These are phyloP conservation scores for Suillus placidus DNA, from an alignment of 768 basidiomycete genomes.

Conservation along the genomic window DNA sequence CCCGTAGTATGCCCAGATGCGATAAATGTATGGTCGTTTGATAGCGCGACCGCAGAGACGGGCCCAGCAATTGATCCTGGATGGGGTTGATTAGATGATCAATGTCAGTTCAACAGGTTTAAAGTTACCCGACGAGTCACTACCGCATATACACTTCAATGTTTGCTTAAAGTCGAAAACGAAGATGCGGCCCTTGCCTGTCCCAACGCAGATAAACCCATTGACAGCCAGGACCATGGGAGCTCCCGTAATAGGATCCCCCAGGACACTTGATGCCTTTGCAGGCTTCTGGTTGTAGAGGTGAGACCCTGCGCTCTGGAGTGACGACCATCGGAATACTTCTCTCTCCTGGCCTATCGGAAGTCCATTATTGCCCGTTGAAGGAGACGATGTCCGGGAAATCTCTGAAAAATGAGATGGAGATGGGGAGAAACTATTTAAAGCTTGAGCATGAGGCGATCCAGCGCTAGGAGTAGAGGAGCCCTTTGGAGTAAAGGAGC, in stretches of 20 bases:
- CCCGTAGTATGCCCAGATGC: constrained; percentile 87
- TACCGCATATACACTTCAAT: constrained; percentile 77
- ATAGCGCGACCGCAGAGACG: constrained; percentile 88
- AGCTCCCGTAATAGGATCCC: constrained; percentile 55
- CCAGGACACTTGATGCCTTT: constrained; percentile 66
- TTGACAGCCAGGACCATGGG: constrained; percentile 86
- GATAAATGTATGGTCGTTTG: constrained; percentile 91
- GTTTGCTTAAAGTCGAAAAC: constrained; percentile 94
- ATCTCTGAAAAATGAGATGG: constrained; percentile 71
- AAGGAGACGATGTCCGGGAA: constrained; percentile 67
- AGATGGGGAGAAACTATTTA: constrained; percentile 51
- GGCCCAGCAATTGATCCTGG: constrained; percentile 67
- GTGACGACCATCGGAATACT: constrained; percentile 76
- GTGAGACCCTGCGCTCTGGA: constrained; percentile 60
- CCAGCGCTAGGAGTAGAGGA: constrained; percentile 44
- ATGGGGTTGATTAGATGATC: constrained; percentile 22
- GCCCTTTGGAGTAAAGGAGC: constrained; percentile 61
- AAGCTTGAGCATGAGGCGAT: constrained; percentile 45
- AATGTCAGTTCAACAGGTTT: constrained; percentile 10
- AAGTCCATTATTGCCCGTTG: constrained; percentile 30
- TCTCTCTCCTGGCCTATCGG: constrained; percentile 43
- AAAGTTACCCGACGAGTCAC: constrained; percentile 59
- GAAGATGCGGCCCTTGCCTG: constrained; percentile 71
- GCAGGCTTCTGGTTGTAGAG: constrained; percentile 54
- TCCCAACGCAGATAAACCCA: constrained; percentile 89